Percentiles rank a stretch among this genome's conserved stretches.
Evolutionary conservation across 139 green algal species (phyloP).

Genomic region (Micractinium conductrix): DNA sequence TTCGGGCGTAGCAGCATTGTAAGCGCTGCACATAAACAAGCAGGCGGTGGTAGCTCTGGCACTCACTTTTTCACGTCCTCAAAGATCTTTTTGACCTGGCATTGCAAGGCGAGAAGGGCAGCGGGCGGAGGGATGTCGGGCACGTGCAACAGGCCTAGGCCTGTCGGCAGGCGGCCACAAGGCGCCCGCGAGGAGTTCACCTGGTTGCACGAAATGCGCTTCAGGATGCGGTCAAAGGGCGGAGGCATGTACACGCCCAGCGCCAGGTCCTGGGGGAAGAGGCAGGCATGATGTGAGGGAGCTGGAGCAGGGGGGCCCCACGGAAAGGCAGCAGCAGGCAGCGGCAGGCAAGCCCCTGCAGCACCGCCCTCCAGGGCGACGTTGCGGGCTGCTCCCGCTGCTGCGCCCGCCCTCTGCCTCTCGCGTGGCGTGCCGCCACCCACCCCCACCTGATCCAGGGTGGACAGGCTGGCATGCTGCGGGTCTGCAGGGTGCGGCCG

Average conservation of each 20-base stretch:
- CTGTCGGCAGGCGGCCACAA: neutral
- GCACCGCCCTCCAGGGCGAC: too few relatives aligned
- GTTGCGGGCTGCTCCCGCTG: too few relatives aligned
- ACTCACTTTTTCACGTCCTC: constrained; percentile 39
- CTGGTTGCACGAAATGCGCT: constrained; percentile 33
- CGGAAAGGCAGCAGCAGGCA: too few relatives aligned
- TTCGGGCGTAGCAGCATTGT: too few relatives aligned
- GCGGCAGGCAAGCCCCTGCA: too few relatives aligned
- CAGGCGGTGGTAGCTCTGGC: too few relatives aligned
- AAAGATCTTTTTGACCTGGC: constrained; percentile 26
- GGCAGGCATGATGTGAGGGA: neutral
- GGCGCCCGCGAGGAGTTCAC: neutral
- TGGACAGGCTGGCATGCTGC: constrained; percentile 16
- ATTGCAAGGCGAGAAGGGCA: too few relatives aligned
- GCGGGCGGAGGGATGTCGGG: neutral
- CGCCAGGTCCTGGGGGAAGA: constrained; percentile 27
- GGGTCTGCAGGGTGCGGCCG: constrained; percentile 21
- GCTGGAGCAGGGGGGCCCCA: too few relatives aligned
- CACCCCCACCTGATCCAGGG: constrained; percentile 30
- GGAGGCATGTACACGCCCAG: constrained; percentile 32
- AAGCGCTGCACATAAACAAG: neutral
- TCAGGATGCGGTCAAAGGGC: constrained; percentile 40
- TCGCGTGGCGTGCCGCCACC: neutral
- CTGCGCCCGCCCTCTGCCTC: neutral
- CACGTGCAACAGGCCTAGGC: too few relatives aligned